A percentile compares a stretch with the other conserved stretches of the same genome.
phyloP scores from a whole-genome alignment of 768 basidiomycete species.

The Pholiota molesta region DNA sequence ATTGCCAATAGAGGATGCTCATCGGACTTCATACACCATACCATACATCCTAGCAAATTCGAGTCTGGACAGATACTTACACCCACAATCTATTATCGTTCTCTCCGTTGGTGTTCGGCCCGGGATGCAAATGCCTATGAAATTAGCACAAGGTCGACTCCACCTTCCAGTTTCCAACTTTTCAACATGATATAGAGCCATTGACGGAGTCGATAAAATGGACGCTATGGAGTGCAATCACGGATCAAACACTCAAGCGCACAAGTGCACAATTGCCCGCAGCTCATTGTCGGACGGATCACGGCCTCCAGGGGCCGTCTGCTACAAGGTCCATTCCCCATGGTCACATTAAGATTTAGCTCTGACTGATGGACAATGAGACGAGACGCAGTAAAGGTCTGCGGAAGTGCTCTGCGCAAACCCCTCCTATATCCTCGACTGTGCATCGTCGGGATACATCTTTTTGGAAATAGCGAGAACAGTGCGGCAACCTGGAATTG shows the following conservation, averaged over 20 bases:
- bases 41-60: neutral
- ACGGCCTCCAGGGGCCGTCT: conserved; percentile 9
- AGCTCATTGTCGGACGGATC: conserved; percentile 4
- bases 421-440: neutral
- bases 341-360: neutral
- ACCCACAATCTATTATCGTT: no score
- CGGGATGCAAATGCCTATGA: neutral
- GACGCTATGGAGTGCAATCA: neutral
- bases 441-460: no score
- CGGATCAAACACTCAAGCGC: conserved; percentile 4
- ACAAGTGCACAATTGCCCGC: neutral
- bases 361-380: neutral
- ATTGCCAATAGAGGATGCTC: neutral
- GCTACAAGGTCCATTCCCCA: neutral
- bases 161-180: neutral
- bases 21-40: neutral
- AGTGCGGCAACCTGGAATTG: neutral
- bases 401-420: neutral
- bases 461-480: neutral
- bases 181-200: neutral
- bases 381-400: neutral
- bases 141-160: neutral
- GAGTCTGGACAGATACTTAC: neutral
- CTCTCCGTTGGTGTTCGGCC: neutral
- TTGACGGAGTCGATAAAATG: neutral